Evolutionary conservation across 345 rosid species (phyloP).

Genomic region (Linum lewisii): DNA sequence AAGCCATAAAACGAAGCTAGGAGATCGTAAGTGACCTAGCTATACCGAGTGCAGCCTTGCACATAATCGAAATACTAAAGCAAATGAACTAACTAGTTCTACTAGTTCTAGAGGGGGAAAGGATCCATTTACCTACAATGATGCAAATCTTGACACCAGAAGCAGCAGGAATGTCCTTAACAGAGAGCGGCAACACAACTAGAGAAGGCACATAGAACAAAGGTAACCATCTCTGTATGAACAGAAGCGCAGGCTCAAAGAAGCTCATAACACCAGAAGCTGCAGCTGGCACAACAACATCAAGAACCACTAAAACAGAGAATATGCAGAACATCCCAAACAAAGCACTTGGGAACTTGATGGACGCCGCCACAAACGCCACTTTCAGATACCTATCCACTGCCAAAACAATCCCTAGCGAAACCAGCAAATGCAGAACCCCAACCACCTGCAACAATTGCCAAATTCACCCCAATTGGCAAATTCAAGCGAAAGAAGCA

Average conservation of each 20-base stretch:
- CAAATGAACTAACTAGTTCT: too few species aligned
- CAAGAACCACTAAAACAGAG: conserved; percentile 58
- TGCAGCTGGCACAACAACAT: conserved; percentile 52
- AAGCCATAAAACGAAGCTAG: too few species aligned
- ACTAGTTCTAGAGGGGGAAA: neutral
- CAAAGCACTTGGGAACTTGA: conserved; percentile 89
- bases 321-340: conserved; percentile 98
- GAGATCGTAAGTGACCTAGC: too few species aligned
- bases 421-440: conserved; percentile 52
- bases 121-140: conserved; percentile 40
- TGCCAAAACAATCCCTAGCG: conserved; percentile 82
- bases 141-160: conserved; percentile 83
- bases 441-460: conserved; percentile 41
- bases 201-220: conserved; percentile 88
- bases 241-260: conserved; percentile 74
- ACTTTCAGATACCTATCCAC: conserved; percentile 56
- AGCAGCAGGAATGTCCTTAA: conserved; percentile 84
- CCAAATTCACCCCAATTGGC: neutral
- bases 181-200: conserved; percentile 83
- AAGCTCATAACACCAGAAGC: conserved; percentile 60
- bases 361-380: conserved; percentile 76
- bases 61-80: neutral
- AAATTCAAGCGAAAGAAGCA: neutral
- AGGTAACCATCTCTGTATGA: conserved; percentile 95
- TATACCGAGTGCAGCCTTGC: too few species aligned